Evolutionary conservation across 2,329 filamentous ascomycete genomes (phyloP).

Genomic region (Fusarium metavorans): DNA sequence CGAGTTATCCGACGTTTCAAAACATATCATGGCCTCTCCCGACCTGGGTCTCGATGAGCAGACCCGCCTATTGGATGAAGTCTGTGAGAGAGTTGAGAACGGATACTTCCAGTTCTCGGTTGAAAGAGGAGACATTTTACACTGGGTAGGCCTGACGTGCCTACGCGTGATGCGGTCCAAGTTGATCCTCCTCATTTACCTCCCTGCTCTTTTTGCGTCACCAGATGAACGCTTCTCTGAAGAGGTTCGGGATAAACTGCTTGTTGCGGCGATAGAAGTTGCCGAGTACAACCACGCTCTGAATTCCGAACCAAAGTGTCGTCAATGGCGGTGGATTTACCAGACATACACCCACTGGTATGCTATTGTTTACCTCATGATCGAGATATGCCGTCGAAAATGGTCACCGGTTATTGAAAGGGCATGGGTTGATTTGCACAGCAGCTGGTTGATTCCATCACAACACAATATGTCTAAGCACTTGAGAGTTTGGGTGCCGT

Average conservation of each 20-base stretch:
- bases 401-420: constrained; percentile 61
- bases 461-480: constrained; percentile 44
- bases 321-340: constrained; percentile 69
- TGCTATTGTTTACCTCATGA: constrained; percentile 66
- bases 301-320: constrained; percentile 61
- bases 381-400: constrained; percentile 60
- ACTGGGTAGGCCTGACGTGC: constrained; percentile 53
- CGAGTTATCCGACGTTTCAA: constrained; percentile 51
- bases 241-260: constrained; percentile 57
- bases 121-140: constrained; percentile 47
- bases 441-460: constrained; percentile 52
- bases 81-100: constrained; percentile 57
- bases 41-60: constrained; percentile 54
- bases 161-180: constrained; percentile 65
- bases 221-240: constrained; percentile 52
- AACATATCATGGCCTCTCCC: constrained; percentile 52
- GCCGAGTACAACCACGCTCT: constrained; percentile 68
- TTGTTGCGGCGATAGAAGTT: constrained; percentile 65
- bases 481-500: constrained; percentile 55
- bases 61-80: constrained; percentile 56
- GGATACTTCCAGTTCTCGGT: constrained; percentile 56
- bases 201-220: constrained; percentile 61
- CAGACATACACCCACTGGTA: constrained; percentile 71
- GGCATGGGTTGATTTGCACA: constrained; percentile 62
- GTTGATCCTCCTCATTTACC: constrained; percentile 66